These are phyloP conservation scores for Fusarium floridanum DNA, from an alignment of 2,329 filamentous ascomycete genomes.

Conservation along the genomic window DNA sequence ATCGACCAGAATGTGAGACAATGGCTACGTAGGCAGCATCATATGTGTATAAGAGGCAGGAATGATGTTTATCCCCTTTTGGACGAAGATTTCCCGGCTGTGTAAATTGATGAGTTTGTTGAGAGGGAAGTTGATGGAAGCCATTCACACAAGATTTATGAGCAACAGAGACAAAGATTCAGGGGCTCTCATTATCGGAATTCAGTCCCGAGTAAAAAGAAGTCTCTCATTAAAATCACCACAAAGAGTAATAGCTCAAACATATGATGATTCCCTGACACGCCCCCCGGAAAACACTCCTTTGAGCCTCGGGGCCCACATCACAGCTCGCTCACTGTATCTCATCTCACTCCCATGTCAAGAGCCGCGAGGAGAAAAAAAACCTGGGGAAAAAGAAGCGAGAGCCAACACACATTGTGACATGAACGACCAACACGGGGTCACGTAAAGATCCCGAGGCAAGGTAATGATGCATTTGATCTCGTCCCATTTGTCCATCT, in stretches of 20 bases:
- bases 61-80: neutral
- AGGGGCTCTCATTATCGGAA: neutral
- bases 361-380: conserved; percentile 1
- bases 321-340: neutral
- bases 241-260: neutral
- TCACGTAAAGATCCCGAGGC: neutral
- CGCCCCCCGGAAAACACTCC: neutral
- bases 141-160: neutral
- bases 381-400: conserved; percentile 5
- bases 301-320: neutral
- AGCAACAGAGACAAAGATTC: neutral
- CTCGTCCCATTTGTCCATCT: conserved; percentile 3
- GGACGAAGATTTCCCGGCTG: neutral
- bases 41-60: too few relatives aligned
- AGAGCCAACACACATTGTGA: neutral
- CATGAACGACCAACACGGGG: neutral
- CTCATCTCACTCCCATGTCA: neutral
- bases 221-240: conserved; percentile 5
- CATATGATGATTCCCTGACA: neutral
- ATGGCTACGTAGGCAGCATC: too few relatives aligned
- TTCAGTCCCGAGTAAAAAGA: neutral
- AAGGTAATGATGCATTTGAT: conserved; percentile 5
- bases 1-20: too few relatives aligned
- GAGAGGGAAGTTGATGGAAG: neutral
- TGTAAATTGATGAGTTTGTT: neutral